These are phyloP conservation scores for Begonia fuchsioides DNA, from an alignment of 306 rosid species.

Conservation along the genomic window DNA sequence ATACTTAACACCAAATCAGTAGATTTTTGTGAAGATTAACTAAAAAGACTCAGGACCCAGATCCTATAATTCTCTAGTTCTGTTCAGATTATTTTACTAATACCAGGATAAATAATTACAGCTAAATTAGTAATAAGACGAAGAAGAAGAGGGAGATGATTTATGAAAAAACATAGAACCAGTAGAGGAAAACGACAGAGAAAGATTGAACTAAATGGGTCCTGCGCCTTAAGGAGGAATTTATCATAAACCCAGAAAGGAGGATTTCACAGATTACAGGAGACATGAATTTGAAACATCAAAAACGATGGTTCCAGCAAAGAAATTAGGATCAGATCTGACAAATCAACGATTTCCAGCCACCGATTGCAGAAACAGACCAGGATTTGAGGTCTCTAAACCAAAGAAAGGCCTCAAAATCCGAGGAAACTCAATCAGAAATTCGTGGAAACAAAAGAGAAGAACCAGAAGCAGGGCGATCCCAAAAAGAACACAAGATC, in stretches of 20 bases:
- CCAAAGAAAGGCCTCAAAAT: not conserved
- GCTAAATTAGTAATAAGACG: not conserved
- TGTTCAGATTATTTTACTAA: not conserved
- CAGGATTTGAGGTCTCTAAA: not conserved
- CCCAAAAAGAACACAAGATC: not conserved
- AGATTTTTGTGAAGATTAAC: not conserved
- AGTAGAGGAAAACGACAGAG: conserved; percentile 51
- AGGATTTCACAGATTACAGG: conserved; percentile 67
- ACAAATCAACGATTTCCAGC: not conserved
- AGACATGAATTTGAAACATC: conserved; percentile 49
- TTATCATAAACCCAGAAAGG: conserved; percentile 47
- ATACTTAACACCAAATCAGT: not conserved
- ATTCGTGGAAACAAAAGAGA: not conserved
- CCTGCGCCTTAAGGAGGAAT: conserved; percentile 47
- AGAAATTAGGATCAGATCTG: not conserved
- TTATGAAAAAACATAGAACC: conserved; percentile 59
- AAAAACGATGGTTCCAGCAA: conserved; percentile 15
- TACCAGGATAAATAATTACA: not conserved
- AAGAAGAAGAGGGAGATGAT: conserved; percentile 1
- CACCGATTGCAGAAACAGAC: not conserved
- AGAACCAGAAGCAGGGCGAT: not conserved
- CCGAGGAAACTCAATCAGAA: not conserved
- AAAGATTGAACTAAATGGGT: conserved; percentile 59
- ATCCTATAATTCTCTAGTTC: not conserved
- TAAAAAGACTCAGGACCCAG: conserved; percentile 5